These are phyloP conservation scores for Sphenostylis stenocarpa DNA, from an alignment of 306 rosid genomes.

Conservation along the genomic window DNA sequence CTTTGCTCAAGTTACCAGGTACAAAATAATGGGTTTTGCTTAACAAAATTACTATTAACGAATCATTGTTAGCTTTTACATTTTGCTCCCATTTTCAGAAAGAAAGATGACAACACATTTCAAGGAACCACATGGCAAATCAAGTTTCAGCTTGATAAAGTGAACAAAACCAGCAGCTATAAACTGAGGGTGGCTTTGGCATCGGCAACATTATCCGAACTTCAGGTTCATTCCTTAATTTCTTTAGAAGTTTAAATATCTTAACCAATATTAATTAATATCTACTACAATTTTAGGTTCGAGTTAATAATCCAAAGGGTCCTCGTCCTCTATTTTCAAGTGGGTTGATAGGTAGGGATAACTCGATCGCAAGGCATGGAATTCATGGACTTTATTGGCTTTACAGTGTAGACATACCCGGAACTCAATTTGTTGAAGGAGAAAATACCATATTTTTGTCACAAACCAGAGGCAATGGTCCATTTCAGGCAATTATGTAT, in stretches of 20 bases:
- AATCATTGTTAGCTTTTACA: not conserved
- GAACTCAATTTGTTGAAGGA: conserved; percentile 60
- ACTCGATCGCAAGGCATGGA: conserved; percentile 93
- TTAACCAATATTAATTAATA: not conserved
- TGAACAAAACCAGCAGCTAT: conserved; percentile 47
- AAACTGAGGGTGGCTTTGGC: conserved; percentile 82
- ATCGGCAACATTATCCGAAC: conserved; percentile 72
- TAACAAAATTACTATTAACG: not conserved
- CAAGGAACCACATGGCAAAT: conserved; percentile 98
- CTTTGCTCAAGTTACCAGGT: conserved; percentile 94
- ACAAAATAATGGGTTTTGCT: not conserved
- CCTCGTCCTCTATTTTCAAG: conserved; percentile 70
- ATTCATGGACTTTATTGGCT: conserved; percentile 88
- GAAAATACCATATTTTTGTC: conserved; percentile 71
- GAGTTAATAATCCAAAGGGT: conserved; percentile 68
- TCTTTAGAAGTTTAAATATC: not conserved
- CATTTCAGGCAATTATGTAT: conserved; percentile 85
- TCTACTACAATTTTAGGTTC: conserved; percentile 50
- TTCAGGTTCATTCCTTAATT: conserved; percentile 57
- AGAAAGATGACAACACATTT: conserved; percentile 59
- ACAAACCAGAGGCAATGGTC: conserved; percentile 62
- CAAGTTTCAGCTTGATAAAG: conserved; percentile 60
- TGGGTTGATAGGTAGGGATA: conserved; percentile 86
- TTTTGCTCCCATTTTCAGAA: conserved; percentile 42
- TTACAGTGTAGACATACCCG: conserved; percentile 47